Percentiles rank a stretch among this genome's conserved stretches.
phyloP scores from a whole-genome alignment of 257 asterid genomes.

The Lantana camara region DNA sequence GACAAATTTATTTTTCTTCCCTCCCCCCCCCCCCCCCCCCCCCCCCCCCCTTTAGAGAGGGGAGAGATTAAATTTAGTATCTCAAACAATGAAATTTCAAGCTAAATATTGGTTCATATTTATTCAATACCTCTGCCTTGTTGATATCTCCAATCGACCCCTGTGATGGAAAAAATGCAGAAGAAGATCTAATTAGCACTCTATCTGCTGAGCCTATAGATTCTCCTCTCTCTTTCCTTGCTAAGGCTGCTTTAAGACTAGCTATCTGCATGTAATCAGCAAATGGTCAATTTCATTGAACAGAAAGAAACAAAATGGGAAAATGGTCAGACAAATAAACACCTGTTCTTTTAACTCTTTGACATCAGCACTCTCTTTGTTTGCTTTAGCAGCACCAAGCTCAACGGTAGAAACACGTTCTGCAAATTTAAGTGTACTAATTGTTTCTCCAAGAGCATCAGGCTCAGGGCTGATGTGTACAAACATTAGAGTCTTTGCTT shows the following conservation, averaged over 20 bases:
- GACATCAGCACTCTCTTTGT: constrained; percentile 72
- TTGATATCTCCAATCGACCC: constrained; percentile 41
- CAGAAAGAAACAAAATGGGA: neutral
- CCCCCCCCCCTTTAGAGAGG: no score
- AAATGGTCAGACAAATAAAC: neutral
- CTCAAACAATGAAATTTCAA: neutral
- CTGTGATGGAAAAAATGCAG: constrained; percentile 46
- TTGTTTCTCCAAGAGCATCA: constrained; percentile 73
- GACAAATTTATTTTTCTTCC: no score
- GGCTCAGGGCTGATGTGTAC: constrained; percentile 85
- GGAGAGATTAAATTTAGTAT: neutral
- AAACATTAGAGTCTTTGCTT: constrained; percentile 87
- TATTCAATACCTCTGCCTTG: constrained; percentile 36
- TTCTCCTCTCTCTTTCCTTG: constrained; percentile 66
- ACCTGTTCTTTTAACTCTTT: constrained; percentile 90
- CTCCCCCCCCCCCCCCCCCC: no score
- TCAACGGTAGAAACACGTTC: constrained; percentile 87
- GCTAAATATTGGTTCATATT: neutral
- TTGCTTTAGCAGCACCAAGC: constrained; percentile 76
- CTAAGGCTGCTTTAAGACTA: constrained; percentile 70
- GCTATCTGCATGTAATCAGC: constrained; percentile 51
- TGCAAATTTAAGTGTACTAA: constrained; percentile 88
- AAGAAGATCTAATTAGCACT: constrained; percentile 31
- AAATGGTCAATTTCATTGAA: neutral
- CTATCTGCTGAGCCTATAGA: constrained; percentile 70